phyloP scores from a whole-genome alignment of 73 alveolate species.

The Breviolum minutum region DNA sequence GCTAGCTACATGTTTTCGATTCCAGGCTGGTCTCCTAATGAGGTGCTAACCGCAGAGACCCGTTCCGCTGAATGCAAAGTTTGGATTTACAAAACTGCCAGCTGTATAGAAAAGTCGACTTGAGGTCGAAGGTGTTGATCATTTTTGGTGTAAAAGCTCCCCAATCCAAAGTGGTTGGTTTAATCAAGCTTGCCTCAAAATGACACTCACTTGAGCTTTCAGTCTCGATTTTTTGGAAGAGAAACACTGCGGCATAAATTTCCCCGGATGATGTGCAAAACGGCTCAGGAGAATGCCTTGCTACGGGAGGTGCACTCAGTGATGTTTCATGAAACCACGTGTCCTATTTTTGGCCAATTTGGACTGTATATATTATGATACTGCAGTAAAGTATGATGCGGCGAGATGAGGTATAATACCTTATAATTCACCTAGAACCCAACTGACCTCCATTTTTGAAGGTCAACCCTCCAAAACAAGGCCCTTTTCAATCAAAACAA shows the following conservation, averaged over 20 bases:
- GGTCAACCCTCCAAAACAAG: too few relatives aligned
- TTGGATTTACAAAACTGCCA: constrained; percentile 44
- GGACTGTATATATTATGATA: too few relatives aligned
- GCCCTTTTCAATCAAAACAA: too few relatives aligned
- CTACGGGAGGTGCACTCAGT: constrained; percentile 41
- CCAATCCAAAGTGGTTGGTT: background rate
- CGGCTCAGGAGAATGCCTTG: constrained; percentile 59
- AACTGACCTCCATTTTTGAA: too few relatives aligned
- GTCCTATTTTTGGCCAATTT: too few relatives aligned
- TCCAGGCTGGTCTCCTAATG: constrained; percentile 67
- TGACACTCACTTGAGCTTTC: background rate
- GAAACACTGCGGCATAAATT: background rate
- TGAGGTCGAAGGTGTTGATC: background rate
- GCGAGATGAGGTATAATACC: too few relatives aligned
- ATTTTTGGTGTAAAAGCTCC: background rate
- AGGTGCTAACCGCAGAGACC: constrained; percentile 57
- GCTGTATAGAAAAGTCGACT: background rate
- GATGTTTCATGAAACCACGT: too few relatives aligned
- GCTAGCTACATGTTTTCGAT: constrained; percentile 72
- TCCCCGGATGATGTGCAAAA: background rate
- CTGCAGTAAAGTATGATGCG: too few relatives aligned
- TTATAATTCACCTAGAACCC: background rate
- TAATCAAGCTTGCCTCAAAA: background rate
- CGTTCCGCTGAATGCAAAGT: constrained; percentile 74
- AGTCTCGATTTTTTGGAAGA: background rate